Conservation (phyloP, 139 green algal genomes). For the Auxenochlorella pyrenoidosa region DNA sequence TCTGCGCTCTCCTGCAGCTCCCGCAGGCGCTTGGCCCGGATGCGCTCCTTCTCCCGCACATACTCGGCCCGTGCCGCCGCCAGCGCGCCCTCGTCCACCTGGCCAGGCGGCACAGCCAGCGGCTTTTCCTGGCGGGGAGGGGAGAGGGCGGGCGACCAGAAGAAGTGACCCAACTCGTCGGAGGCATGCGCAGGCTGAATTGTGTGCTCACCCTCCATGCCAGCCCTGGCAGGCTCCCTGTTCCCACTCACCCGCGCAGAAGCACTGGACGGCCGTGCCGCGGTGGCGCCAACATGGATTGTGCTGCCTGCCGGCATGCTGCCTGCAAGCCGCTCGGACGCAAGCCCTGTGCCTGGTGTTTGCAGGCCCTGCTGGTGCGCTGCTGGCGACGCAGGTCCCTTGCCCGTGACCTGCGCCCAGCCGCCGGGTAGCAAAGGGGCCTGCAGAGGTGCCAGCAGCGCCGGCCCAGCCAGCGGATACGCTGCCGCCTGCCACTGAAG, state of each 20-base stretch:
- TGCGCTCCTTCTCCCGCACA: not conserved
- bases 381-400: not conserved
- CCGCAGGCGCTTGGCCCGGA: conserved; percentile 28
- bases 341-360: not conserved
- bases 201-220: too few species aligned
- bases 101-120: conserved; percentile 30
- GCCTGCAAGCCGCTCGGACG: too few species aligned
- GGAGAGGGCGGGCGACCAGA: too few species aligned
- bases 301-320: not conserved
- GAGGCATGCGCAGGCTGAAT: too few species aligned
- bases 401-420: not conserved
- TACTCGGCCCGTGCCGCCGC: conserved; percentile 19
- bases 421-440: not conserved
- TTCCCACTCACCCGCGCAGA: conserved; percentile 6
- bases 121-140: conserved; percentile 17
- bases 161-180: too few species aligned
- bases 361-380: not conserved
- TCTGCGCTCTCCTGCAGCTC: conserved; percentile 14
- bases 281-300: not conserved
- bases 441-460: not conserved
- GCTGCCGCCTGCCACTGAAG: not conserved
- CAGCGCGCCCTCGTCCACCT: conserved; percentile 25
- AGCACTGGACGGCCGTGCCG: not conserved
- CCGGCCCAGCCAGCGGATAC: too few species aligned
- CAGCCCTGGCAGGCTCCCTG: too few species aligned